Conservation (phyloP, 345 rosid genomes). For the Eucalyptus erythrocorys region DNA sequence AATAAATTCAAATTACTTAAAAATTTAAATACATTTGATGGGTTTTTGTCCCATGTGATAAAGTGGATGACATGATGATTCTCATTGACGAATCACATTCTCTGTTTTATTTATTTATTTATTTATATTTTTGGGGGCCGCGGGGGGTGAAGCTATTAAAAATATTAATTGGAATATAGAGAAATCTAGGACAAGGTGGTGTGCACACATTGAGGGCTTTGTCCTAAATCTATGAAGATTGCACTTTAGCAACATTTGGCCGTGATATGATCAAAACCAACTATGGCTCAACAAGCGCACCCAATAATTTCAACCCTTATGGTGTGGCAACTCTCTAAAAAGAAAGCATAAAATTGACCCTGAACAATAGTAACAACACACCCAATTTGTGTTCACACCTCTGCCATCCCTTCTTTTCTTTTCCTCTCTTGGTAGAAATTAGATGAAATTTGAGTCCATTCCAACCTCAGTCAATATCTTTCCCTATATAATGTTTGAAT, state of each 20-base stretch:
- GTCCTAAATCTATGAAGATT: not conserved
- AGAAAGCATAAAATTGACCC: not conserved
- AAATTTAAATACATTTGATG: no score
- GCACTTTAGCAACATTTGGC: not conserved
- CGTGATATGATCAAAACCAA: not conserved
- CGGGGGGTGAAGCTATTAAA: no score
- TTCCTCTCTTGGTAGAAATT: not conserved
- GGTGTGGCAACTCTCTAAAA: not conserved
- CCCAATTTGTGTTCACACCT: not conserved
- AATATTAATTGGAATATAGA: no score
- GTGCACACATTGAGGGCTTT: not conserved
- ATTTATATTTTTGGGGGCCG: no score
- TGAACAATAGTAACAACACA: not conserved
- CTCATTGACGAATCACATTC: no score
- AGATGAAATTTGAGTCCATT: not conserved
- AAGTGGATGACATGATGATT: no score
- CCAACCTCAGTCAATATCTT: not conserved
- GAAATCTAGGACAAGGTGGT: not conserved
- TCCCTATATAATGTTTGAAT: not conserved
- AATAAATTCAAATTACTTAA: not conserved
- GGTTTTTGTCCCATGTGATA: no score
- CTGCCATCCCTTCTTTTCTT: not conserved
- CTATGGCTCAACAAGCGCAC: not conserved
- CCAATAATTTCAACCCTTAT: not conserved
- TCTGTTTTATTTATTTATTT: no score